Conservation (phyloP, 306 rosid genomes). For the Prinsepia uniflora region DNA sequence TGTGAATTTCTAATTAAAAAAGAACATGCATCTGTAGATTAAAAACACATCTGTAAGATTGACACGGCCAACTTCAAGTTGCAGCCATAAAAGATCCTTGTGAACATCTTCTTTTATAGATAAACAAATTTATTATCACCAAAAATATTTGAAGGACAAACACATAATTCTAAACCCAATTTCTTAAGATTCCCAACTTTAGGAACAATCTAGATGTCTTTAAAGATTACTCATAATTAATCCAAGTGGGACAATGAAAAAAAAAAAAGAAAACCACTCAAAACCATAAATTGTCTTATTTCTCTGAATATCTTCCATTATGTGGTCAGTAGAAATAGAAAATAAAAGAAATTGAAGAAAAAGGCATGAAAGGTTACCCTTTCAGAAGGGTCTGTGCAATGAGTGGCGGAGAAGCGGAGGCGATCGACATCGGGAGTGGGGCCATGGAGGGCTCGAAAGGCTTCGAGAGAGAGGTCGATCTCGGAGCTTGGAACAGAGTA, state of each 20-base stretch:
- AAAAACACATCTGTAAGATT: neutral
- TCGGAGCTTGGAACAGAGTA: conserved; percentile 49
- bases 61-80: neutral
- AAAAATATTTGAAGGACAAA: no score
- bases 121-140: no score
- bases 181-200: neutral
- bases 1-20: neutral
- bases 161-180: neutral
- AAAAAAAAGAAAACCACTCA: neutral
- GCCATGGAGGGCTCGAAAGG: conserved; percentile 55
- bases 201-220: neutral
- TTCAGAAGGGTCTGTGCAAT: conserved; percentile 54
- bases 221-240: neutral
- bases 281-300: neutral
- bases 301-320: neutral
- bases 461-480: conserved; percentile 52
- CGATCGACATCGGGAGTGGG: conserved; percentile 55
- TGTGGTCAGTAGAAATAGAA: neutral
- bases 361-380: conserved; percentile 31
- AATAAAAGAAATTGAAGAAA: neutral
- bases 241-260: neutral
- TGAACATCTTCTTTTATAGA: neutral
- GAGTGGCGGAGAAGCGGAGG: conserved; percentile 64
- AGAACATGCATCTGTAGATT: neutral
- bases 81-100: neutral